Conservation (phyloP, 257 asterid genomes). For the Galeopsis tetrahit region DNA sequence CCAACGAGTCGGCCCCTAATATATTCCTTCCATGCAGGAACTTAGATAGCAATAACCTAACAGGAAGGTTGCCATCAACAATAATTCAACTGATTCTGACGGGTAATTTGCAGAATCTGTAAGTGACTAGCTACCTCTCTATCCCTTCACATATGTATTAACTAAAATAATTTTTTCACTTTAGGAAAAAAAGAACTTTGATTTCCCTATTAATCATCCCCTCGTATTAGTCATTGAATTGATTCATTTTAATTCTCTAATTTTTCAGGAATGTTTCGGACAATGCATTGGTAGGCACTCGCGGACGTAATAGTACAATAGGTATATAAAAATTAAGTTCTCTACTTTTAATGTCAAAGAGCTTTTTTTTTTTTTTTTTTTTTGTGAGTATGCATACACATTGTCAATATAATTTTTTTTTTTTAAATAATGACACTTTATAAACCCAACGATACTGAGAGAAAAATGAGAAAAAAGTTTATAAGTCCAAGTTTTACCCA, state of each 20-base stretch:
- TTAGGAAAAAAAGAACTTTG: neutral
- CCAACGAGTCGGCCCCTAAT: too few relatives aligned
- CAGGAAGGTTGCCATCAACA: slow-evolving; percentile 39
- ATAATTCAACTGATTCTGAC: slow-evolving; percentile 37
- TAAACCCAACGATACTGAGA: too few relatives aligned
- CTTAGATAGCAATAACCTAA: slow-evolving; percentile 42
- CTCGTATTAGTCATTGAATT: neutral
- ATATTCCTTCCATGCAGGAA: slow-evolving; percentile 31
- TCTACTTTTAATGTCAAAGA: neutral
- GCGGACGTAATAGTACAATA: slow-evolving; percentile 16
- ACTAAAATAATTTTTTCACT: neutral
- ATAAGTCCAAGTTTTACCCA: too few relatives aligned
- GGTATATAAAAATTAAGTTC: slow-evolving; percentile 14
- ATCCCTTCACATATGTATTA: neutral
- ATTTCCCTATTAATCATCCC: neutral
- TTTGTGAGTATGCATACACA: too few relatives aligned
- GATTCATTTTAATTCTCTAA: neutral
- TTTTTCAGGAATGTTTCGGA: slow-evolving; percentile 46
- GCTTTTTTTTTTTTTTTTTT: too few relatives aligned
- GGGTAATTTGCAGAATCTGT: slow-evolving; percentile 43
- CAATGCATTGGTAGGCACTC: slow-evolving; percentile 44
- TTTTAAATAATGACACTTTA: too few relatives aligned
- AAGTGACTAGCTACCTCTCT: slow-evolving; percentile 18
- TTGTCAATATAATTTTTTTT: too few relatives aligned
- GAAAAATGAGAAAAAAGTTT: too few relatives aligned